Percentiles rank a stretch among this genome's conserved stretches.
Evolutionary conservation across 805 yeast species (phyloP).

Genomic region (Yamadazyma kitorensis): DNA sequence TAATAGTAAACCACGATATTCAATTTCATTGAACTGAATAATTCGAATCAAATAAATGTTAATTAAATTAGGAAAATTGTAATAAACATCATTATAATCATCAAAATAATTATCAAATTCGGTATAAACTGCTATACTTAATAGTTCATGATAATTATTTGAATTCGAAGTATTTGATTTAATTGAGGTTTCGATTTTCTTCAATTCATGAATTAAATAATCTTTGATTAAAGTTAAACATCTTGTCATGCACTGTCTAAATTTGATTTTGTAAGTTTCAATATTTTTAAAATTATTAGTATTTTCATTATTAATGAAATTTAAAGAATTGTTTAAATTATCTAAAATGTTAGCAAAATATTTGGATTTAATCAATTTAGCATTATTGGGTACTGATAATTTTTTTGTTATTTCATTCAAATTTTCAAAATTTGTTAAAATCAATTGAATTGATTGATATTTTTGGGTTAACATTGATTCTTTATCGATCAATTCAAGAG

Average conservation of each 20-base stretch:
- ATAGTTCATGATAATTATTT: conserved; percentile 12
- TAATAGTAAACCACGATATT: conserved; percentile 62
- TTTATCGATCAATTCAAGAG: conserved; percentile 48
- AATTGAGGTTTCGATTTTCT: conserved; percentile 22
- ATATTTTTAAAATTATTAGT: conserved; percentile 63
- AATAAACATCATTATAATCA: conserved; percentile 12
- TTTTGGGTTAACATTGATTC: conserved; percentile 42
- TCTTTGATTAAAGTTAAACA: conserved; percentile 73
- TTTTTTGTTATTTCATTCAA: conserved; percentile 67
- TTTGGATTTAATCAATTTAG: conserved; percentile 29
- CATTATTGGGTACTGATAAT: conserved; percentile 56
- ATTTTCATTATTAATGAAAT: conserved; percentile 40
- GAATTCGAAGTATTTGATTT: conserved; percentile 6
- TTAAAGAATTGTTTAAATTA: conserved; percentile 65
- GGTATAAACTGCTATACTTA: conserved; percentile 53
- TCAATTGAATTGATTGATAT: conserved; percentile 42
- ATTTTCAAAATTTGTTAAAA: conserved; percentile 62
- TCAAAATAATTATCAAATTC: conserved; percentile 44
- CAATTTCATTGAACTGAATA: conserved; percentile 32
- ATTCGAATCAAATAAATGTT: conserved; percentile 37
- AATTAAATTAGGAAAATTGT: conserved; percentile 30
- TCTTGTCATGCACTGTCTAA: conserved; percentile 80
- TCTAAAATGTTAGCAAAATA: conserved; percentile 45
- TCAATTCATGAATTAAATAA: conserved; percentile 51
- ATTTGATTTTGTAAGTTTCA: conserved; percentile 65